A percentile compares a stretch with the other conserved stretches of the same genome.
Evolutionary conservation across 176 grass and related monocot genomes (phyloP).

Genomic region (Areca catechu): DNA sequence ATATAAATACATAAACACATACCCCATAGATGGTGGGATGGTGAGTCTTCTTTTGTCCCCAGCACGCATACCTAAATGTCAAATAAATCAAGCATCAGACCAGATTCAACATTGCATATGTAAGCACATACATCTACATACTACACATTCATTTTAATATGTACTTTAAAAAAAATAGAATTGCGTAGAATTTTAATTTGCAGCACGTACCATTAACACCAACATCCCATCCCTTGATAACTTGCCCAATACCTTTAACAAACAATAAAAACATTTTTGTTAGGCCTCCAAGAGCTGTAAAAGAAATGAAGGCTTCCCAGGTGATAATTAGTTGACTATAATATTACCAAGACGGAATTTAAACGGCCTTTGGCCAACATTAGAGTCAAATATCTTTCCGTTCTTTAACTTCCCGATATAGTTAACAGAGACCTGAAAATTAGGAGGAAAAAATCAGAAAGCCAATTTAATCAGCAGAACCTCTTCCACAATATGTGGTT

Average conservation of each 20-base stretch:
- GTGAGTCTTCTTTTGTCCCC: slow-evolving; percentile 88
- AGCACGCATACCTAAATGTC: slow-evolving; percentile 63
- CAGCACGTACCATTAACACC: slow-evolving; percentile 52
- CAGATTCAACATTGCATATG: background rate
- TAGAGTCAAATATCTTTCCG: slow-evolving; percentile 88
- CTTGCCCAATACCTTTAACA: slow-evolving; percentile 63
- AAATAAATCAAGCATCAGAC: background rate
- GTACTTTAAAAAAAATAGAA: background rate
- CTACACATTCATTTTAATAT: background rate
- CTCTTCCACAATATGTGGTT: too few relatives aligned
- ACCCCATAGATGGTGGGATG: slow-evolving; percentile 83
- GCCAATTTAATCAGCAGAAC: too few relatives aligned
- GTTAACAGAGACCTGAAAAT: slow-evolving; percentile 53
- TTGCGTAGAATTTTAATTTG: background rate
- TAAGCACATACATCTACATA: background rate
- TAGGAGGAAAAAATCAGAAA: background rate
- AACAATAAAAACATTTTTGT: background rate
- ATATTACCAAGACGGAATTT: slow-evolving; percentile 79
- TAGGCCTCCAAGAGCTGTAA: too few relatives aligned
- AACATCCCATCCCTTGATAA: slow-evolving; percentile 93
- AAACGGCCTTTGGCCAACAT: slow-evolving; percentile 47
- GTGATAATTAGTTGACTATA: background rate
- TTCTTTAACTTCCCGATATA: slow-evolving; percentile 88
- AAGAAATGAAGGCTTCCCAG: too few relatives aligned
- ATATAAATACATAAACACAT: background rate